Evolutionary conservation across 257 asterid species (phyloP), one percentile per base, ranked within the genome.

Genomic region (Lithospermum erythrorhizon): DNA sequence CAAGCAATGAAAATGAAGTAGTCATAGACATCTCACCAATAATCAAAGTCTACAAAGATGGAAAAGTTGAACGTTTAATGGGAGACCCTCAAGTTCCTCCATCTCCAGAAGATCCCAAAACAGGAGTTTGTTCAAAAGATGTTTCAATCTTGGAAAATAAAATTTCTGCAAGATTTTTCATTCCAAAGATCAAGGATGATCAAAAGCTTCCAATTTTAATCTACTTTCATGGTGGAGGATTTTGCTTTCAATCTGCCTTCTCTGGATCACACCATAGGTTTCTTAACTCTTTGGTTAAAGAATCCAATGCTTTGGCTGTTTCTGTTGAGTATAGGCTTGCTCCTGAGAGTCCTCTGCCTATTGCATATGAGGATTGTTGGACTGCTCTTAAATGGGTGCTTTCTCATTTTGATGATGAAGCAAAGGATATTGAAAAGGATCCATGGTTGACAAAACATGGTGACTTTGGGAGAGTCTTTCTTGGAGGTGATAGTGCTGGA

Each of bases 271-370:
- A 66, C 55, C 76, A 76, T 1, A 75, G 71, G 35, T 72, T 47
- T 21, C 10, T 72, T 0, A 76, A 65, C 61, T 20, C 47, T 0
- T 0, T 69, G 6, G 75, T 47, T 0, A 30, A 75, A 8, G 58
- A 72, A 61, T 53, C 71, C 20, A 55, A 52, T 5, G 68, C 22
- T 9, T 1, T 76, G 18, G 58, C 62, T 0, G 27, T 76, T 32
- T 76, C 81, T 9, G 71, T 76, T 1, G 75, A 76, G 35, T 76
- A 76, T 21, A 69, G 82, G 5, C 73, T 68, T 7, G 83, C 87
- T 6, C 91, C 91, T 1, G 91, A 83, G 22, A 63, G 81, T 69
- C 78, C 65, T 49, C 51, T 78, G 25, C 83, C 86, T 0, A 71
- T 79, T 0, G 78, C 65, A 0, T 78, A 64, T 29, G 82, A 76